These are phyloP conservation scores for Xylogone sp. DNA, from an alignment of 2,329 filamentous ascomycete species.

Conservation along the genomic window DNA sequence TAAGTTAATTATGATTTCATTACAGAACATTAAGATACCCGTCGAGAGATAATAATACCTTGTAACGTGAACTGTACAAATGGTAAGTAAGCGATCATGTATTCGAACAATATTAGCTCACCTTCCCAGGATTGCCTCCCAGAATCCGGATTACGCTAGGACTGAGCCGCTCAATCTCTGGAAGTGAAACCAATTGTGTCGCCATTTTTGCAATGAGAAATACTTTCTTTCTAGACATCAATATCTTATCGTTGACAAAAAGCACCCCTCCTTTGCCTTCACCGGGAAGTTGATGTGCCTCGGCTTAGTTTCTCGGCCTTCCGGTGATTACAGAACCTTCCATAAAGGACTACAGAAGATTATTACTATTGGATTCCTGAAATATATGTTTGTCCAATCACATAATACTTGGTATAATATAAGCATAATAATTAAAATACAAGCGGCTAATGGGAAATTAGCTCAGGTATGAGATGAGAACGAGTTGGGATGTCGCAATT, in stretches of 20 bases:
- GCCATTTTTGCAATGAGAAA: conserved; percentile 22
- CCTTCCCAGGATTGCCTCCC: conserved; percentile 87
- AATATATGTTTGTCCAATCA: too few species aligned
- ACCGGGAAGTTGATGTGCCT: not conserved
- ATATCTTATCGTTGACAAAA: not conserved
- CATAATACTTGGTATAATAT: too few species aligned
- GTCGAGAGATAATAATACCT: too few species aligned
- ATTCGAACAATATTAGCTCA: conserved; percentile 27
- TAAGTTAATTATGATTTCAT: conserved; percentile 42
- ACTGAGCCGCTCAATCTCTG: conserved; percentile 74
- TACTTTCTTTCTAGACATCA: not conserved
- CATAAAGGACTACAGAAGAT: too few species aligned
- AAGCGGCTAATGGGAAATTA: too few species aligned
- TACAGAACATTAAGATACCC: too few species aligned
- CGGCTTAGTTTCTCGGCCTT: not conserved
- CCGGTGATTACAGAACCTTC: too few species aligned
- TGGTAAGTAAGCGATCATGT: conserved; percentile 7
- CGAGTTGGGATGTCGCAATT: not conserved
- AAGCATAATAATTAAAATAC: too few species aligned
- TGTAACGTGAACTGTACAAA: conserved; percentile 55
- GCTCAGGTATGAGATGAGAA: too few species aligned
- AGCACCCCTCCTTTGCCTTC: not conserved
- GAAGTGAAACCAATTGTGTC: conserved; percentile 39
- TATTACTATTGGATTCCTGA: too few species aligned
- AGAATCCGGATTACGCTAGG: conserved; percentile 77